Evolutionary conservation across 2,329 filamentous ascomycete species (phyloP).

Genomic region (Sarocladiaceae sp.): DNA sequence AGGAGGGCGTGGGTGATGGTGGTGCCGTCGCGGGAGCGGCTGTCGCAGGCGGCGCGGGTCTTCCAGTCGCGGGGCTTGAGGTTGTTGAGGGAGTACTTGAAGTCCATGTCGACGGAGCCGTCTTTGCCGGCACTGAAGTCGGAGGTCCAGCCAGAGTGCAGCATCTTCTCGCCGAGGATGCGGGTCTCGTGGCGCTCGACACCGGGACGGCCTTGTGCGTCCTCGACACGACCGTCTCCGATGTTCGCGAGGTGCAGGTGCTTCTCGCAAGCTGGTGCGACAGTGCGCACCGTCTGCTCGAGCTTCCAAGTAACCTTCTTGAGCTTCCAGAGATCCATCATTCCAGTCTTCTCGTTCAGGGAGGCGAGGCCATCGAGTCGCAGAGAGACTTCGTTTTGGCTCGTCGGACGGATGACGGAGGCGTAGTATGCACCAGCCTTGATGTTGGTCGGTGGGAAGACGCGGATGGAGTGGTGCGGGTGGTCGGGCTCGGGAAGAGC

Average conservation of each 20-base stretch:
- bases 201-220: conserved; percentile 32
- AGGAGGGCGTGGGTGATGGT: conserved; percentile 74
- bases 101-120: conserved; percentile 61
- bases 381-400: conserved; percentile 72
- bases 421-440: conserved; percentile 78
- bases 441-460: conserved; percentile 95
- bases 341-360: conserved; percentile 60
- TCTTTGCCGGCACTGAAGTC: conserved; percentile 45
- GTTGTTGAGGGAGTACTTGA: conserved; percentile 52
- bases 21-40: conserved; percentile 67
- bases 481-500: conserved; percentile 66
- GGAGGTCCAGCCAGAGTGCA: conserved; percentile 88
- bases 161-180: conserved; percentile 71
- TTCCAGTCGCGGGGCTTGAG: conserved; percentile 25
- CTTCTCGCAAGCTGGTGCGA: conserved; percentile 72
- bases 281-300: conserved; percentile 75
- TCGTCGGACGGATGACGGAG: conserved; percentile 78
- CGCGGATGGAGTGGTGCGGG: conserved; percentile 83
- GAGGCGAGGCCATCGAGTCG: conserved; percentile 81
- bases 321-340: conserved; percentile 75
- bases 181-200: conserved; percentile 68
- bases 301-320: conserved; percentile 91
- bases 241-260: conserved; percentile 45
- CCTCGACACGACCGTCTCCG: conserved; percentile 33
- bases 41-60: conserved; percentile 55